phyloP scores from a whole-genome alignment of 139 green algal genomes.

The Tetradesmus lagerheimii region DNA sequence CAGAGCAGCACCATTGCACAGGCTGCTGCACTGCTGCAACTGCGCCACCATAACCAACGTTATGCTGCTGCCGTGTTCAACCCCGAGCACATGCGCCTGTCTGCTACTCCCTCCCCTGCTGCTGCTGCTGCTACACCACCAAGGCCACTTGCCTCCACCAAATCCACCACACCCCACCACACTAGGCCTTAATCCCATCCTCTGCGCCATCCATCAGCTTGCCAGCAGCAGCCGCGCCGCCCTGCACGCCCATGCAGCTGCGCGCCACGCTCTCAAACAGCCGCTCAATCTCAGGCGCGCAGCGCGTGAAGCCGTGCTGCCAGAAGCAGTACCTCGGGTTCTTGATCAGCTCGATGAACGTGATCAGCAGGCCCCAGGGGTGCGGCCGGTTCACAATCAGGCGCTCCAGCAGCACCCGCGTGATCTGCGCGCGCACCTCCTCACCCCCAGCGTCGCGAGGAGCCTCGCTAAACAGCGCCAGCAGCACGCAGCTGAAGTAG shows the following conservation, averaged over 20 bases:
- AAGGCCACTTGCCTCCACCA: too few relatives aligned
- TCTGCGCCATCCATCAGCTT: constrained; percentile 19
- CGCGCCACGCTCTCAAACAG: constrained; percentile 96
- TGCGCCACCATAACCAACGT: not conserved
- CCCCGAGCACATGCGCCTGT: too few relatives aligned
- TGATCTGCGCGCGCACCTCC: constrained; percentile 93
- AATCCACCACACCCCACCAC: too few relatives aligned
- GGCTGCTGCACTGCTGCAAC: not conserved
- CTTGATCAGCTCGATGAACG: constrained; percentile 99
- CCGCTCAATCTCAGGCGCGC: constrained; percentile 95
- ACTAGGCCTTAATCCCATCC: constrained; percentile 19
- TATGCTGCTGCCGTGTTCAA: not conserved
- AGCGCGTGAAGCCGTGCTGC: constrained; percentile 94
- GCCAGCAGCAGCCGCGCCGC: constrained; percentile 12
- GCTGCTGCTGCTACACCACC: too few relatives aligned
- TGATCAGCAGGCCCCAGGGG: constrained; percentile 96
- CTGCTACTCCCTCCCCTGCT: too few relatives aligned
- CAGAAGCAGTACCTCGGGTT: constrained; percentile 99
- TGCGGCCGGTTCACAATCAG: constrained; percentile 98
- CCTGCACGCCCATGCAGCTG: constrained; percentile 66
- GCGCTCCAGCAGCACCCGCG: constrained; percentile 97
- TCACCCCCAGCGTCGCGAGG: constrained; percentile 48
- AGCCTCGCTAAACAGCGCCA: constrained; percentile 93
- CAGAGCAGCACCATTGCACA: not conserved
- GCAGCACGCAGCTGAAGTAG: constrained; percentile 97